Evolutionary conservation across 1,139 yeast species (phyloP).

Genomic region (Debaryomyces nepalensis): DNA sequence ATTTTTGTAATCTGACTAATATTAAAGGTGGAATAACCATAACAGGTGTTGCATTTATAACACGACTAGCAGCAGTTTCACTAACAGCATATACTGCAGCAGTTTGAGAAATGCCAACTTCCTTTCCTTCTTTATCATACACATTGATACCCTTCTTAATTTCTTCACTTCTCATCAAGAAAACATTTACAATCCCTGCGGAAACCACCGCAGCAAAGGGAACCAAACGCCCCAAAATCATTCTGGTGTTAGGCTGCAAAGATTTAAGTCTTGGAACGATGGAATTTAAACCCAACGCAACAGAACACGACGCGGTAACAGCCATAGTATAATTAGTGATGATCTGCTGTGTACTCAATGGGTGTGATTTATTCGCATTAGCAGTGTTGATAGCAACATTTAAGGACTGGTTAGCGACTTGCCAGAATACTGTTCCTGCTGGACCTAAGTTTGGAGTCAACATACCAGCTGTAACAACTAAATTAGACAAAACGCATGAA

Average conservation of each 20-base stretch:
- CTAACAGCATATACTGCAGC: conserved; percentile 96
- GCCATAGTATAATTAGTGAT: conserved; percentile 82
- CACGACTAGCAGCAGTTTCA: conserved; percentile 94
- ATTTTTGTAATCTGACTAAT: conserved; percentile 74
- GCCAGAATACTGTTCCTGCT: conserved; percentile 94
- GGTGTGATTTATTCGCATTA: conserved; percentile 93
- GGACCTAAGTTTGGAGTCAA: conserved; percentile 91
- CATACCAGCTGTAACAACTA: conserved; percentile 97
- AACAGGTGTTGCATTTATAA: conserved; percentile 93
- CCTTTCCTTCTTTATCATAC: conserved; percentile 65
- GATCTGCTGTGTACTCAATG: conserved; percentile 77
- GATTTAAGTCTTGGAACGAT: conserved; percentile 79
- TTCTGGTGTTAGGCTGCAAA: conserved; percentile 66
- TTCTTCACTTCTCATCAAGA: conserved; percentile 94
- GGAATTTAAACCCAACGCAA: conserved; percentile 89
- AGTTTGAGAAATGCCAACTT: conserved; percentile 76
- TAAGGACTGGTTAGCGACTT: conserved; percentile 92
- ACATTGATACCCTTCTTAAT: conserved; percentile 82
- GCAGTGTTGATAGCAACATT: conserved; percentile 97
- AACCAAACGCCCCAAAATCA: conserved; percentile 80
- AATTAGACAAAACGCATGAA: conserved; percentile 86
- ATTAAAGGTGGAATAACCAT: conserved; percentile 95
- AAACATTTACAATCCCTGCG: conserved; percentile 93
- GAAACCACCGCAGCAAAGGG: conserved; percentile 98
- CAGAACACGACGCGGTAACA: conserved; percentile 92